A percentile compares a stretch with the other conserved stretches of the same genome.
These are phyloP conservation scores for Malus fusca DNA, from an alignment of 306 rosid species.

Conservation along the genomic window DNA sequence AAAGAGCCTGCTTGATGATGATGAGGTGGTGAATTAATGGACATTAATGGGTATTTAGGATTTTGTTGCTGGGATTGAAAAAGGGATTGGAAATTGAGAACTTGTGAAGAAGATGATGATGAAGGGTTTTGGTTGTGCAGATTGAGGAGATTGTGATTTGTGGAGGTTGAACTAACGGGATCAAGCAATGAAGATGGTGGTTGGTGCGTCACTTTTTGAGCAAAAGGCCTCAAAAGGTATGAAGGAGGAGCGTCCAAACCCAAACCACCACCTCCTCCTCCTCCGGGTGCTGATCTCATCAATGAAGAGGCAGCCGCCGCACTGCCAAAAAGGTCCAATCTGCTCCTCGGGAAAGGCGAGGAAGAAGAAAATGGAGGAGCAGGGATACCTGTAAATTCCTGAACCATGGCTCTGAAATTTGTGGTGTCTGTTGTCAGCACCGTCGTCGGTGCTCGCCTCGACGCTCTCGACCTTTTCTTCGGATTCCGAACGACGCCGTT, in stretches of 20 bases:
- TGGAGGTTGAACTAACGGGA: not conserved
- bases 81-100: constrained; percentile 49
- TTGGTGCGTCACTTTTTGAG: constrained; percentile 45
- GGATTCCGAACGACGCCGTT: constrained; percentile 52
- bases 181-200: constrained; percentile 21
- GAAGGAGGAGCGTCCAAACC: constrained; percentile 37
- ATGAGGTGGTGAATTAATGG: not conserved
- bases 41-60: constrained; percentile 22
- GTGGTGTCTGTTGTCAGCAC: constrained; percentile 84
- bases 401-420: constrained; percentile 98
- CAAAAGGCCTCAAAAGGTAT: constrained; percentile 69
- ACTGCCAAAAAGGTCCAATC: constrained; percentile 59
- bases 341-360: constrained; percentile 52
- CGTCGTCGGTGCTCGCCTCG: constrained; percentile 93
- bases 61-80: constrained; percentile 19
- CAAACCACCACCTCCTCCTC: not conserved
- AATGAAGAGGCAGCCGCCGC: not conserved
- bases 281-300: not conserved
- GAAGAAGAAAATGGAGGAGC: constrained; percentile 77
- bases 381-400: constrained; percentile 95
- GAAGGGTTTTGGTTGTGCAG: constrained; percentile 36
- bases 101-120: constrained; percentile 1
- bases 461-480: constrained; percentile 84
- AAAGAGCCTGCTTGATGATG: constrained; percentile 16
- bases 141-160: constrained; percentile 19